Evolutionary conservation across 2,329 filamentous ascomycete genomes (phyloP).

Genomic region (Clarireedia monteithiana): DNA sequence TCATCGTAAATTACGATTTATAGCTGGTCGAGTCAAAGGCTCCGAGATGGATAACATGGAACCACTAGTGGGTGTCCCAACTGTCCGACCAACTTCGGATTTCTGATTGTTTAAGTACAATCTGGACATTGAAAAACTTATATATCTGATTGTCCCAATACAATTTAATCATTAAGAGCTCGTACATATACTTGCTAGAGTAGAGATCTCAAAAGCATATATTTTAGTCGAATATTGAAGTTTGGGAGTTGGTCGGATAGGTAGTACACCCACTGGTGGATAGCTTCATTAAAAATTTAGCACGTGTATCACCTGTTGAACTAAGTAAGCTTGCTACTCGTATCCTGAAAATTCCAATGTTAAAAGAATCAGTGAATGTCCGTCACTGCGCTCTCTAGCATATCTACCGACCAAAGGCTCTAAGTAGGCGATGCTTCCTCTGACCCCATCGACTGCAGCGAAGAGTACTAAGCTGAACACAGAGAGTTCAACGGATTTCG

Average conservation of each 20-base stretch:
- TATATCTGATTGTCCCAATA: too few species aligned
- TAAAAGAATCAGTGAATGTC: not conserved
- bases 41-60: not conserved
- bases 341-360: not conserved
- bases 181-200: too few species aligned
- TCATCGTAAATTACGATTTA: not conserved
- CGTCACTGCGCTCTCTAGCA: not conserved
- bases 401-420: conserved; percentile 1
- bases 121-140: too few species aligned
- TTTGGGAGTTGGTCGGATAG: too few species aligned
- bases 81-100: too few species aligned
- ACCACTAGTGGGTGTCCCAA: too few species aligned
- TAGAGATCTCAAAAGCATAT: too few species aligned
- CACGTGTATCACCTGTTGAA: not conserved
- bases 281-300: not conserved
- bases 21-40: not conserved
- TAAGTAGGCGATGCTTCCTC: not conserved
- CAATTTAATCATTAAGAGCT: too few species aligned
- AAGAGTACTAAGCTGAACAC: not conserved
- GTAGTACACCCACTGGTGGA: not conserved
- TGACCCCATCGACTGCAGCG: not conserved
- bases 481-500: conserved; percentile 2
- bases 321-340: not conserved
- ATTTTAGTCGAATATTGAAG: too few species aligned
- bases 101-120: too few species aligned